Percentiles rank a stretch among this genome's conserved stretches.
Conservation (phyloP, 495 filamentous ascomycete genomes). For the Darksidea phi region DNA sequence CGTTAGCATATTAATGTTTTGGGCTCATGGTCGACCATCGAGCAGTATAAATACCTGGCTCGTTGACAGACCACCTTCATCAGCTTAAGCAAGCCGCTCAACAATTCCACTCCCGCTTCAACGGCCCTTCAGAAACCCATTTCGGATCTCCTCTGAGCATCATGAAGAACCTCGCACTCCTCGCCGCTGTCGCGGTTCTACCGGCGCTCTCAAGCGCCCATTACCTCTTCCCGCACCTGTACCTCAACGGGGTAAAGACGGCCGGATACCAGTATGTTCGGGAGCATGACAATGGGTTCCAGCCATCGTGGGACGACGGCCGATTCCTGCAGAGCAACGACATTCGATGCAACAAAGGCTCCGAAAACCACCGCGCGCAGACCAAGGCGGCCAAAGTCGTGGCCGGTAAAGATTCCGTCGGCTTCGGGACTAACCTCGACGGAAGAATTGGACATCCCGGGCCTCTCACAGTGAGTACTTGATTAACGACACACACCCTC, state of each 20-base stretch:
- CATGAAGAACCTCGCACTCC: not conserved
- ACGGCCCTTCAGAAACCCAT: not conserved
- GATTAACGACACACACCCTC: too few relatives aligned
- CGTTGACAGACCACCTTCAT: not conserved
- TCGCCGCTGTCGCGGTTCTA: not conserved
- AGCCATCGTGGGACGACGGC: constrained; percentile 1
- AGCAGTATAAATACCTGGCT: not conserved
- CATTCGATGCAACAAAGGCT: constrained; percentile 21
- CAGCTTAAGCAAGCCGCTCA: not conserved
- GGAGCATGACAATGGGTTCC: not conserved
- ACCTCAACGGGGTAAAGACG: not conserved
- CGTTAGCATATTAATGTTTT: too few relatives aligned
- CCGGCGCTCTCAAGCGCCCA: not conserved
- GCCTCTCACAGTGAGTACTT: not conserved
- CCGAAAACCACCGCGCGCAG: not conserved
- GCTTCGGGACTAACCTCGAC: constrained; percentile 2
- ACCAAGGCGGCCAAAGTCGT: constrained; percentile 5
- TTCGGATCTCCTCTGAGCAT: not conserved
- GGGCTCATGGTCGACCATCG: too few relatives aligned
- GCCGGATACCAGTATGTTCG: not conserved
- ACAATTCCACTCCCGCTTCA: too few relatives aligned
- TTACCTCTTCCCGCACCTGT: not conserved
- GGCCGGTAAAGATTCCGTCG: constrained; percentile 8
- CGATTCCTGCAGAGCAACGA: not conserved
- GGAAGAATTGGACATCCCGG: constrained; percentile 16